These are phyloP conservation scores for Trametes pubescens DNA, from an alignment of 1,284 basidiomycete genomes.

Conservation along the genomic window DNA sequence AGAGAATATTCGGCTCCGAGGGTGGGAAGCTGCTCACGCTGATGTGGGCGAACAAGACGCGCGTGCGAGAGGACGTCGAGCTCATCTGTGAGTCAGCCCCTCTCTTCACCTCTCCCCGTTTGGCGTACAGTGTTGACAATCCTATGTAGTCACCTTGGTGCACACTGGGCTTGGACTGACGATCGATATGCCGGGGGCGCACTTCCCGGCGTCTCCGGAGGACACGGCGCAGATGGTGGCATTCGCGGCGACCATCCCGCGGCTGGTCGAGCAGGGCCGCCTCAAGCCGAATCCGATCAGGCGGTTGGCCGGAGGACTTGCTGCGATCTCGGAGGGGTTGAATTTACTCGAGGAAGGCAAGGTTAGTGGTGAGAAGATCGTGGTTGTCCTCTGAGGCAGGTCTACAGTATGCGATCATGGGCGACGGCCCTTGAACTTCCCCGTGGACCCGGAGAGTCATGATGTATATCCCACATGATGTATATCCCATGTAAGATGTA, in stretches of 20 bases:
- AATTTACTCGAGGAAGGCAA: constrained; percentile 34
- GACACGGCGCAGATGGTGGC: constrained; percentile 34
- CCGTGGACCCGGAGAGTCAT: no score
- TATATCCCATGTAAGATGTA: no score
- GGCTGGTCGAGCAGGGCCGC: constrained; percentile 27
- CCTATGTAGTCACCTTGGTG: constrained; percentile 17
- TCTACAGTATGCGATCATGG: no score
- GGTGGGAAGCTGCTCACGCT: constrained; percentile 31
- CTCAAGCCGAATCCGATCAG: constrained; percentile 37
- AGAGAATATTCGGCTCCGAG: constrained; percentile 28
- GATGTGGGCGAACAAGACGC: constrained; percentile 4
- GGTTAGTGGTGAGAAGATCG: constrained; percentile 38
- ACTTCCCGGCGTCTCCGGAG: constrained; percentile 28
- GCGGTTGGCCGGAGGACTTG: constrained; percentile 31
- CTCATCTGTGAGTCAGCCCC: not conserved
- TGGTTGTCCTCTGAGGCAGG: constrained; percentile 30
- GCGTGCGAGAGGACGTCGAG: constrained; percentile 25
- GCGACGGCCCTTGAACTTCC: no score
- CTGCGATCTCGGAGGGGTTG: constrained; percentile 31
- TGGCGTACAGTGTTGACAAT: constrained; percentile 16
- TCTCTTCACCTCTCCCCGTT: not conserved
- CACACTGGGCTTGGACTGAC: constrained; percentile 34
- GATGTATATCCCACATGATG: no score
- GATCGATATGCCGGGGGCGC: constrained; percentile 16
- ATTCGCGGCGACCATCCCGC: constrained; percentile 34